Evolutionary conservation across 2,329 filamentous ascomycete species (phyloP), one percentile per base, ranked within the genome.

Genomic region (Coleophoma eucalyptorum): DNA sequence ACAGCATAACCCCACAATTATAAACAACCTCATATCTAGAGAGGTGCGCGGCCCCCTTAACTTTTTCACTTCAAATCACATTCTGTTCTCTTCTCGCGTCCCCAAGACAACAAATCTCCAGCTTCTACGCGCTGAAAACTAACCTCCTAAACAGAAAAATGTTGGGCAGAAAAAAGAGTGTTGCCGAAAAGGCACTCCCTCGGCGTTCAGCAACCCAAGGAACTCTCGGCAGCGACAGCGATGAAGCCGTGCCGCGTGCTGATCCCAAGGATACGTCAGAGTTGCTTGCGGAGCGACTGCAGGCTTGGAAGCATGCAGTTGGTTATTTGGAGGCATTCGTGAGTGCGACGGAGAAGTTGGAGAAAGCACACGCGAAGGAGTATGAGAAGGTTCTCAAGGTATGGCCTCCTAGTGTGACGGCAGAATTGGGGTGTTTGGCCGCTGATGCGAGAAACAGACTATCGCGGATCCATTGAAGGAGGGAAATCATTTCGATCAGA

Each of bases 261-360:
- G 42, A 44, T 16, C 42, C 42, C 3, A 44, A 44, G 20, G 42
- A 44, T 26, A 89, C 87, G 19, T 84, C 86, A n/a, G 85, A 81
- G 38, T 79, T 97, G 46, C 86, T 99, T 57, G 79, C 86, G 50
- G 90, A 97, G 75, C 84, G 94, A 58, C 78, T 99, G 54, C 87
- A 89, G 63, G 94, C 94, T 43, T 99, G 91, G 91, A 97, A 97
- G 69, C 93, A 97, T 69, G 90, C 92, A 54, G 89, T 91, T 55
- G 89, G 79, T 50, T 93, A 96, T 66, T 79, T 99, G 44, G 91
- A 97, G 71, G 90, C 96, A 47, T 99, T 97, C 68, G 79, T 97
- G 63, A 76, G 75, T 31, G 85, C 88, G 6, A 89, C 91, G 3
- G 91, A 96, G 69, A 97, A 93, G 77, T 78, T 90, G 52, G 87